A percentile compares a stretch with the other conserved stretches of the same genome.
Evolutionary conservation across 164 flowering plant species (phyloP).

Genomic region (Platanus orientalis): DNA sequence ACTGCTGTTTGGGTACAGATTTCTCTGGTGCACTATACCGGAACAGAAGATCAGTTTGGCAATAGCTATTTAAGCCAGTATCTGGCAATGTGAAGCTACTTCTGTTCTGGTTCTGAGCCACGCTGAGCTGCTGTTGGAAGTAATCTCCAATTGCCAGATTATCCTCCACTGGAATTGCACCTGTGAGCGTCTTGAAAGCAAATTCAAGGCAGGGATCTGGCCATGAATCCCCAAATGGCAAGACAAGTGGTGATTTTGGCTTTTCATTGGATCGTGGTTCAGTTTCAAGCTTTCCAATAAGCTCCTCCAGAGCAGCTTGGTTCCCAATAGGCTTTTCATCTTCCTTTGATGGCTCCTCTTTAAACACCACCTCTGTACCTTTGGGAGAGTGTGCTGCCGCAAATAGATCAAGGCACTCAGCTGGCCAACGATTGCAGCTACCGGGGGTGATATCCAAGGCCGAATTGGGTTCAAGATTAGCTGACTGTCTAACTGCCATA

Average conservation of each 20-base stretch:
- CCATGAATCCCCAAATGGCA: constrained; percentile 33
- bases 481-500: constrained; percentile 11
- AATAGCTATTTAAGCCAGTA: constrained; percentile 12
- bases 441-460: neutral
- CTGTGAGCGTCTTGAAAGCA: constrained; percentile 51
- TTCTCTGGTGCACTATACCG: constrained; percentile 12
- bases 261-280: constrained; percentile 13
- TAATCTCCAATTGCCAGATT: constrained; percentile 22
- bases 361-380: neutral
- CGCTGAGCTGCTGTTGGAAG: constrained; percentile 26
- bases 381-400: constrained; percentile 3
- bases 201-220: constrained; percentile 46
- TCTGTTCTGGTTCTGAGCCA: constrained; percentile 19
- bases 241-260: constrained; percentile 14
- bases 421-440: neutral
- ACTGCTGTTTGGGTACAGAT: constrained; percentile 9
- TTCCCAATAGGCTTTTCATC: neutral
- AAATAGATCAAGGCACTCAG: neutral
- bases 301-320: constrained; percentile 9
- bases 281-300: constrained; percentile 3
- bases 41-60: constrained; percentile 16
- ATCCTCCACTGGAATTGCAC: constrained; percentile 35
- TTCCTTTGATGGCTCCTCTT: neutral
- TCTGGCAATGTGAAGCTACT: constrained; percentile 11
- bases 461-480: neutral